These are phyloP conservation scores for Dryadomyces sulphureus DNA, from an alignment of 2,329 filamentous ascomycete species.

Conservation along the genomic window DNA sequence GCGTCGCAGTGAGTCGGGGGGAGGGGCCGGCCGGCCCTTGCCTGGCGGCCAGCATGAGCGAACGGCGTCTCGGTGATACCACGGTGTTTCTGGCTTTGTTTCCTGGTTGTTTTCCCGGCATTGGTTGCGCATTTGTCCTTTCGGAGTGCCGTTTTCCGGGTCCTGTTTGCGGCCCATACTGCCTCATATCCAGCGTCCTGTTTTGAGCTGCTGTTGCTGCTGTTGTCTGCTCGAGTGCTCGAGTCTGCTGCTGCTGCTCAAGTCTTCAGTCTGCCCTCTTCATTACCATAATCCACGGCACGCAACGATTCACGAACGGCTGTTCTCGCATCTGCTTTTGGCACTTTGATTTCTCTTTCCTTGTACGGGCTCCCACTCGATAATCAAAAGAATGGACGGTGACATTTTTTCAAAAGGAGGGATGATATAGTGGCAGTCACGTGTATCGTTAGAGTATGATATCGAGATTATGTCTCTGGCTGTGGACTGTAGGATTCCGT, in stretches of 20 bases:
- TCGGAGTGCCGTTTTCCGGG: background rate
- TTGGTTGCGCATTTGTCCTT: slow-evolving; percentile 1
- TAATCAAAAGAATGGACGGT: background rate
- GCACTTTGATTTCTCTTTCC: background rate
- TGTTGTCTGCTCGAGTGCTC: too few relatives aligned
- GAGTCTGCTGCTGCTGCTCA: too few relatives aligned
- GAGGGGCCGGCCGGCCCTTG: background rate
- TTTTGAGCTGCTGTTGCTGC: too few relatives aligned
- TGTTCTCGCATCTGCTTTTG: background rate
- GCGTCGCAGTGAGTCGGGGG: slow-evolving; percentile 34
- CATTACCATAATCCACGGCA: background rate
- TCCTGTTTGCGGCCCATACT: background rate
- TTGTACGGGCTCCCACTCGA: background rate
- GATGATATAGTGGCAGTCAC: too few relatives aligned
- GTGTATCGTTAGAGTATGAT: too few relatives aligned
- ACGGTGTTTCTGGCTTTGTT: slow-evolving; percentile 6
- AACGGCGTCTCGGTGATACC: slow-evolving; percentile 11
- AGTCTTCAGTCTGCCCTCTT: background rate
- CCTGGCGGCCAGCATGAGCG: slow-evolving; percentile 6
- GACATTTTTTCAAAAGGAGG: background rate
- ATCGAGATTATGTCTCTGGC: too few relatives aligned
- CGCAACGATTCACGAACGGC: background rate
- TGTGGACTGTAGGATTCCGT: too few relatives aligned
- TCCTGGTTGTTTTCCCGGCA: background rate
- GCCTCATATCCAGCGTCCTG: too few relatives aligned